Percentiles rank a stretch among this genome's conserved stretches.
Conservation (phyloP, 1,139 yeast genomes). For the Protomyces gravidus region DNA sequence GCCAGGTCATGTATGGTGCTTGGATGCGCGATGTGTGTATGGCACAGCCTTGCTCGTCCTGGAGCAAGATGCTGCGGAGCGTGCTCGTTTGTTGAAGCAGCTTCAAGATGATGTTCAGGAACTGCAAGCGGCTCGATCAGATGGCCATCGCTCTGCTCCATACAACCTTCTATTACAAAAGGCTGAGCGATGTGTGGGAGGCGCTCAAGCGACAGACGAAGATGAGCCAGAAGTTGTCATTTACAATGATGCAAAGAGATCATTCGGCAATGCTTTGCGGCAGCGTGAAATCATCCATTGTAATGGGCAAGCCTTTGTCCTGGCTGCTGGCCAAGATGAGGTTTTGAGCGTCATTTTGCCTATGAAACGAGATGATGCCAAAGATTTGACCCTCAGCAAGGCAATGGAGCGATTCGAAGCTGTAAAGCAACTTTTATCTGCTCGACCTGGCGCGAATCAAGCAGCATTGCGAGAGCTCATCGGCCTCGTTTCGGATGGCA, state of each 20-base stretch:
- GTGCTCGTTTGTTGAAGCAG: neutral
- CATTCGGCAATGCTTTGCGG: neutral
- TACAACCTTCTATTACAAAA: neutral
- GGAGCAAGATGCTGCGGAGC: neutral
- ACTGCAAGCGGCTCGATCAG: neutral
- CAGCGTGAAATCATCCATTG: neutral
- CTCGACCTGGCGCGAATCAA: no score
- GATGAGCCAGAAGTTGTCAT: neutral
- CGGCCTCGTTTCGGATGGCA: neutral
- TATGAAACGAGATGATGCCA: no score
- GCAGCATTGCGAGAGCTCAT: neutral
- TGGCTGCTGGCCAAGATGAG: neutral
- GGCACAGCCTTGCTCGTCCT: conserved; percentile 30
- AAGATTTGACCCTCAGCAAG: no score
- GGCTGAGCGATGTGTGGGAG: neutral
- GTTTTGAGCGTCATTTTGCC: neutral
- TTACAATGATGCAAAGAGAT: neutral
- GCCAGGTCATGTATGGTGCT: conserved; percentile 44
- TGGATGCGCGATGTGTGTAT: conserved; percentile 39
- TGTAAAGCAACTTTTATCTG: no score
- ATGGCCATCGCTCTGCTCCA: neutral
- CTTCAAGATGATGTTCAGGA: neutral
- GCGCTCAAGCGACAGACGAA: neutral
- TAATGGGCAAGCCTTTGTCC: neutral
- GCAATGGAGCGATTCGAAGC: neutral